Conservation (phyloP, 116 monocot species). For the Zostera marina region DNA sequence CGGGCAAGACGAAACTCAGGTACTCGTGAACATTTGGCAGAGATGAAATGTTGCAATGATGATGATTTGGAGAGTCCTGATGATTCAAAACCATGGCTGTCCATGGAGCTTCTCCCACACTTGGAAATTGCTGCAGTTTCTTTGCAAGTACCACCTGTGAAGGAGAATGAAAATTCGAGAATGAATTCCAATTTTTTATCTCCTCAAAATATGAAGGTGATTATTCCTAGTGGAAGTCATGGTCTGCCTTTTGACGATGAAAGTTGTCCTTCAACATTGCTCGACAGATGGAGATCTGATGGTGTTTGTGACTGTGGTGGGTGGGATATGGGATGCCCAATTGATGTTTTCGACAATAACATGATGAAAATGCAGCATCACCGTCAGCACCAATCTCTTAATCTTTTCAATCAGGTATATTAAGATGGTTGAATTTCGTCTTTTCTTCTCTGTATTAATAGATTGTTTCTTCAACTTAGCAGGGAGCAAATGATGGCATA, state of each 20-base stretch:
- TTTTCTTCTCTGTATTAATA: too few relatives aligned
- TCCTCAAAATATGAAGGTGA: slow-evolving; percentile 31
- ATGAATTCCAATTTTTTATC: slow-evolving; percentile 2
- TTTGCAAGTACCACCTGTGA: slow-evolving; percentile 46
- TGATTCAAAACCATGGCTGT: slow-evolving; percentile 34
- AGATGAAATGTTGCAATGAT: slow-evolving; percentile 9
- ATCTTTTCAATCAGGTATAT: slow-evolving; percentile 58
- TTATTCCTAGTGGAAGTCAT: slow-evolving; percentile 55
- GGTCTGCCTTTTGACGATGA: slow-evolving; percentile 4
- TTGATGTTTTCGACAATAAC: slow-evolving; percentile 39
- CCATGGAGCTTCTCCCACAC: slow-evolving; percentile 35
- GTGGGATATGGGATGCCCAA: slow-evolving; percentile 90
- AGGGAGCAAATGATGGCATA: slow-evolving; percentile 59
- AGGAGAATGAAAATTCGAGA: slow-evolving; percentile 15
- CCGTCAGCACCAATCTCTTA: slow-evolving; percentile 13
- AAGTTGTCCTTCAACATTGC: slow-evolving; percentile 48
- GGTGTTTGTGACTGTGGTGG: slow-evolving; percentile 91
- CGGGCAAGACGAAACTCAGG: slow-evolving; percentile 41
- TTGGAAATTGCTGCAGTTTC: slow-evolving; percentile 57
- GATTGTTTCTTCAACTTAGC: background rate
- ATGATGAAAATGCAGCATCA: slow-evolving; percentile 6
- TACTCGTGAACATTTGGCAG: slow-evolving; percentile 16
- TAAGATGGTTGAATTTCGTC: too few relatives aligned
- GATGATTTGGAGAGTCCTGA: slow-evolving; percentile 16
- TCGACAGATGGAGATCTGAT: slow-evolving; percentile 77